Evolutionary conservation across 768 basidiomycete species (phyloP), one percentile per base, ranked within the genome.

Genomic region (Candolleomyces eurysporus): DNA sequence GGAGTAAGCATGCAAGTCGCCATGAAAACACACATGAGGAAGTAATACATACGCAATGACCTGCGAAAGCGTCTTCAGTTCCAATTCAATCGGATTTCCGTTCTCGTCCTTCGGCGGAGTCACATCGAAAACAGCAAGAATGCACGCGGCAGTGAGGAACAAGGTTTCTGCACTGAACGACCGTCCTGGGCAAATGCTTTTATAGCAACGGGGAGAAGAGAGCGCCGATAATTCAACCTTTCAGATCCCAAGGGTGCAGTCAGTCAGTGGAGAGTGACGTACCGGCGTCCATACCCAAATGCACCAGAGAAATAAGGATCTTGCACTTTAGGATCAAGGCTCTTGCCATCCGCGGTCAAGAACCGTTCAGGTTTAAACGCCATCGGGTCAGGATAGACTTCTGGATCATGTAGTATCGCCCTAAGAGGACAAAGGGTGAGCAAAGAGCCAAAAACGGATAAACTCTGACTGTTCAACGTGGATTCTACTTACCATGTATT

Each of bases 261-360:
- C 36, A 6, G 8, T 17, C 17, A 21, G 19, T 17, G 45, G 19
- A 46, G 19, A 21, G 45, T 17, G 45, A 63, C 63, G 40, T 50
- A 48, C 31, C 63, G 55, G 16, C 66, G 57, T 36, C 66, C 66
- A 26, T 63, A 66, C 2, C 66, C 66, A 36, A 66, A 66, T 7
- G 66, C 66, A 48, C 62, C 54, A 36, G 59, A 58, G n/a, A 60
- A 8, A 14, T 19, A 9, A 2, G 54, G 54, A 39, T 56, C 54
- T 8, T n/a, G 54, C 3, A 56, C 54, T 19, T n/a, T 19, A 21
- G 54, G 54, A 10, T 56, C 54, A 22, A 56, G 16, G n/a, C 42
- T 2, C 36, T 36, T 36, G 6, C 36, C 54, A 19, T 56, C 57
- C 2, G 57, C 48, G 6, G 63, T 56, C 16, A 56, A 16, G 21